These are phyloP conservation scores for Cordyceps javanica DNA, from an alignment of 2,329 filamentous ascomycete genomes.

Conservation along the genomic window DNA sequence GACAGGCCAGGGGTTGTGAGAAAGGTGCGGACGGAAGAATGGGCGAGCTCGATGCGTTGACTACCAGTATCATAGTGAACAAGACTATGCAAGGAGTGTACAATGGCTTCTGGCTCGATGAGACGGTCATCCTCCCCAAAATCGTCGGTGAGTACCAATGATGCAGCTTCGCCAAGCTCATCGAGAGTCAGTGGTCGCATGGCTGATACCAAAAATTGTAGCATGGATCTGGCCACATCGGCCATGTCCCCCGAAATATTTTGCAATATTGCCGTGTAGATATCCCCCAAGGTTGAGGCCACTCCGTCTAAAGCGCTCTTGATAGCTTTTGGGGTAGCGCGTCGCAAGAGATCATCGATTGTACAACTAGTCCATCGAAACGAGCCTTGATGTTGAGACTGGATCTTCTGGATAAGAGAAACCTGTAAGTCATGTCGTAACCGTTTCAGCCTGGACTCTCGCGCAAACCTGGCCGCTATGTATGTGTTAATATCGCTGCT, in stretches of 20 bases:
- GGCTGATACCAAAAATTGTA: conserved; percentile 5
- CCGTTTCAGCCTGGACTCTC: not conserved
- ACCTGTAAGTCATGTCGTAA: conserved; percentile 3
- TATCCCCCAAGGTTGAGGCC: conserved; percentile 2
- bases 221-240: not conserved
- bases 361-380: conserved; percentile 11
- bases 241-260: not conserved
- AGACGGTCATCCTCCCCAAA: conserved; percentile 11
- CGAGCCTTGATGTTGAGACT: conserved; percentile 8
- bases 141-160: not conserved
- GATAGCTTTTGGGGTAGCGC: conserved; percentile 6
- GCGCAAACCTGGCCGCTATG: not conserved
- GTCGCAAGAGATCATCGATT: not conserved
- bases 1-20: not conserved
- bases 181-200: conserved; percentile 2
- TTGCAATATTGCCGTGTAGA: conserved; percentile 2
- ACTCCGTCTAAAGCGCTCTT: conserved; percentile 3
- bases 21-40: conserved; percentile 10
- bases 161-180: conserved; percentile 4
- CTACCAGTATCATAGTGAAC: not conserved
- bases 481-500: conserved; percentile 3
- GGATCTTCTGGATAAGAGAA: not conserved
- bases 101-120: conserved; percentile 10
- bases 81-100: conserved; percentile 1
- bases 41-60: conserved; percentile 8